Evolutionary conservation across 805 yeast species (phyloP), one percentile per base, ranked within the genome.

Genomic region (Hanseniaspora thailandica): DNA sequence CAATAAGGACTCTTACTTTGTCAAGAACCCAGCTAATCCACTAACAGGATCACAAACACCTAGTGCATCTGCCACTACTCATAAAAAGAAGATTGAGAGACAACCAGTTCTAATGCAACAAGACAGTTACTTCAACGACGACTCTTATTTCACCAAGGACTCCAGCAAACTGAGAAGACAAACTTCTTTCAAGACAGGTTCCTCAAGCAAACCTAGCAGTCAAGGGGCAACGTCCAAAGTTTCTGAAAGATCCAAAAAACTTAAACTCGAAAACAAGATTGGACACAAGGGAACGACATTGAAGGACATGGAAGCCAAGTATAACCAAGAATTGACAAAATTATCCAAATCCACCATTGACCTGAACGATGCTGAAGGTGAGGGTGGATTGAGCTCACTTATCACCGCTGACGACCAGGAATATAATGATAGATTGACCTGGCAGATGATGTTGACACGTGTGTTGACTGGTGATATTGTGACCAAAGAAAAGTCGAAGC

Each of bases 391-490:
- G 30, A 30, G 23, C 17, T 7, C 30, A n/a, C 8, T 25, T 8
- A 23, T 40, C 8, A 25, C 28, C 3, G 15, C 34, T n/a, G 34
- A 43, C 4, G 45, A 43, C 9, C 28, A 45, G n/a, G 61, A 60
- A 15, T 63, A 62, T 10, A 62, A 56, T 31, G 97, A 88, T 63
- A 74, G 97, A 47, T 71, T 89, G 12, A 96, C 88, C 67, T 93
- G 98, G 98, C 97, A 93, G 67, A 78, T 90, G 0, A 87, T 93
- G 95, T 73, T 93, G 47, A 76, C 85, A 10, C 76, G 88, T 2
- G 97, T 93, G 3, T 75, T 93, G 34, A 90, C 94, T 2, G 97
- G 98, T 59, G 97, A 93, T 66, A 95, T 93, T 52, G 88, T 93
- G 20, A 77, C 83, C 34, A 82, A 90, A 12, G 98, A 93, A 62